These are phyloP conservation scores for Amanita pallidorosea DNA, from an alignment of 768 basidiomycete genomes.

Conservation along the genomic window DNA sequence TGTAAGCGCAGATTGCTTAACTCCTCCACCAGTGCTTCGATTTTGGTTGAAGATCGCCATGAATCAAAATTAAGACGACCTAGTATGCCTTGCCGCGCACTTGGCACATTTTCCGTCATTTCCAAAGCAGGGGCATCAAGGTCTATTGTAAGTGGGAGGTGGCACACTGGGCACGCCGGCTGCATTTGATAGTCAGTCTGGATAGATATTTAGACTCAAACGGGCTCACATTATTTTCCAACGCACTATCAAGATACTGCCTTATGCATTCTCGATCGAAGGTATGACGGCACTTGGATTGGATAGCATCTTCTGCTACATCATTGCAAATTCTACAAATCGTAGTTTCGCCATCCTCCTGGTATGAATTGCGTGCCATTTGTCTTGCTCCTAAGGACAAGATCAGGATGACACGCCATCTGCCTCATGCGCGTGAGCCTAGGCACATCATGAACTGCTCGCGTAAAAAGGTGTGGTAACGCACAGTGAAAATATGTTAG, in stretches of 20 bases:
- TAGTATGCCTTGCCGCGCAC: conserved; percentile 80
- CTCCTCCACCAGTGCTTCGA: conserved; percentile 94
- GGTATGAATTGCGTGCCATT: conserved; percentile 54
- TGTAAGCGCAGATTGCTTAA: conserved; percentile 72
- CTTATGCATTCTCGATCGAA: conserved; percentile 95
- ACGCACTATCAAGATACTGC: conserved; percentile 74
- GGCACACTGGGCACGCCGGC: conserved; percentile 94
- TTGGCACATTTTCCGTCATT: conserved; percentile 45
- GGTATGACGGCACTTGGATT: conserved; percentile 86
- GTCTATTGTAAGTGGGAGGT: conserved; percentile 86
- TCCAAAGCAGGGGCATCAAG: conserved; percentile 91
- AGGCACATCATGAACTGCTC: conserved; percentile 7
- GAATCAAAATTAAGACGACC: conserved; percentile 80
- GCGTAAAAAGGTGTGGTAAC: conserved; percentile 11
- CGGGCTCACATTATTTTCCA: conserved; percentile 48
- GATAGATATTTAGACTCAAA: not conserved
- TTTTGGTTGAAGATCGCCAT: conserved; percentile 95
- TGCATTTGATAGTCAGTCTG: conserved; percentile 16
- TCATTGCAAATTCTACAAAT: conserved; percentile 96
- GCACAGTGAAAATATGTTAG: conserved; percentile 78
- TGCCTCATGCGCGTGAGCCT: conserved; percentile 93
- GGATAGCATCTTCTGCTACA: conserved; percentile 93
- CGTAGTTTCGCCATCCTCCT: conserved; percentile 60
- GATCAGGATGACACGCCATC: conserved; percentile 92
- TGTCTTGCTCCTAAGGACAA: conserved; percentile 81